A percentile compares a stretch with the other conserved stretches of the same genome.
phyloP scores from a whole-genome alignment of 495 filamentous ascomycete genomes.

The Penicillium canescens region DNA sequence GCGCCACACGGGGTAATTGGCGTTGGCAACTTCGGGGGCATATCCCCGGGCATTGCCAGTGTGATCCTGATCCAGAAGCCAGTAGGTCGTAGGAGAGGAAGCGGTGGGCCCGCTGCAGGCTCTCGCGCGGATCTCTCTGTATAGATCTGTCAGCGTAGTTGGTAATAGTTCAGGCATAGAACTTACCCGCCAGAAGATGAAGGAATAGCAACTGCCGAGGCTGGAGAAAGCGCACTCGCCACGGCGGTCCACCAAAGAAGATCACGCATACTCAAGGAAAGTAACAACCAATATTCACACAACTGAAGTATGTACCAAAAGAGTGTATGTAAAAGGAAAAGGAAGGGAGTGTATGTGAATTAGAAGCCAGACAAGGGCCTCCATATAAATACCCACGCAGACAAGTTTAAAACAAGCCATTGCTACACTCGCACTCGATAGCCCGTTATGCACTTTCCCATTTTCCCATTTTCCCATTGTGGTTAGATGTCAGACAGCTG shows the following conservation, averaged over 20 bases:
- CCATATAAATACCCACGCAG: neutral
- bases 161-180: neutral
- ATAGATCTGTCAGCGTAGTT: neutral
- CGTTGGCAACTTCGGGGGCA: conserved; percentile 35
- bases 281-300: neutral
- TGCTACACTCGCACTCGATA: neutral
- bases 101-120: conserved; percentile 11
- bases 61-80: conserved; percentile 32
- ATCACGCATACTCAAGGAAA: conserved; percentile 2
- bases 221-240: neutral
- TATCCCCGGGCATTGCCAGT: conserved; percentile 28
- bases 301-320: neutral
- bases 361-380: neutral
- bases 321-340: neutral
- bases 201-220: conserved; percentile 6
- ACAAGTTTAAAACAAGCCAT: neutral
- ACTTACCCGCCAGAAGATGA: neutral
- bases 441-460: neutral
- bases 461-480: neutral
- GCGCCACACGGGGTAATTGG: conserved; percentile 54
- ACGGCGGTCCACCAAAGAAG: conserved; percentile 7
- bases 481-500: neutral
- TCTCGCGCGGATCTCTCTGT: conserved; percentile 1
- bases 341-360: neutral
- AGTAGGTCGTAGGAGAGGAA: conserved; percentile 23